A percentile compares a stretch with the other conserved stretches of the same genome.
These are phyloP conservation scores for Starmera pachycereana DNA, from an alignment of 805 yeast species.

Conservation along the genomic window DNA sequence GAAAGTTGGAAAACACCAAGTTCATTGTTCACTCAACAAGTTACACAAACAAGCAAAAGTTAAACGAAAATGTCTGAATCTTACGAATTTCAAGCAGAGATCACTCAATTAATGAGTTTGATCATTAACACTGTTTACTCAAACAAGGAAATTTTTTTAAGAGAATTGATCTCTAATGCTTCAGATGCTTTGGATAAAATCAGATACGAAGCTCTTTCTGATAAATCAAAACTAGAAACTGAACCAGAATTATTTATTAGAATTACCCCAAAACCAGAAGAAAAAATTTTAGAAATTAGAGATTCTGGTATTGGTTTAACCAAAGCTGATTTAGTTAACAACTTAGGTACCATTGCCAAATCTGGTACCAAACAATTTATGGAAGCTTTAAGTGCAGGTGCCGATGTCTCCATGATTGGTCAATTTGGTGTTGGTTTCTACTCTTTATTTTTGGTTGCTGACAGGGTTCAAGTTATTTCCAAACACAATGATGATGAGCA, in stretches of 20 bases:
- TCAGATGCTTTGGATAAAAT: conserved; percentile 99
- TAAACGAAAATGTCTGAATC: conserved; percentile 49
- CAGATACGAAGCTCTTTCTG: conserved; percentile 92
- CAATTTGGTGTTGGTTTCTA: conserved; percentile 99
- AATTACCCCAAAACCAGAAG: conserved; percentile 93
- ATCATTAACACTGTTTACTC: conserved; percentile 99
- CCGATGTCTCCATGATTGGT: conserved; percentile 99
- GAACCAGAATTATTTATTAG: conserved; percentile 97
- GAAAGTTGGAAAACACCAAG: too few species aligned
- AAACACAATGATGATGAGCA: conserved; percentile 99
- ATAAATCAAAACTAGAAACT: conserved; percentile 82
- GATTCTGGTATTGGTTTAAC: conserved; percentile 99
- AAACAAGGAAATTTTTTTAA: conserved; percentile 96
- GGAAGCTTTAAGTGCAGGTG: conserved; percentile 99
- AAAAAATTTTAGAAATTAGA: conserved; percentile 90
- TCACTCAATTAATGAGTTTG: conserved; percentile 99
- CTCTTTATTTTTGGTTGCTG: conserved; percentile 98
- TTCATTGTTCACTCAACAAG: too few species aligned
- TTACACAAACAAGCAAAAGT: too few species aligned
- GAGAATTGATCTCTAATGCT: conserved; percentile 98
- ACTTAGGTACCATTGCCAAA: conserved; percentile 99
- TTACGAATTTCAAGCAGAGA: conserved; percentile 99
- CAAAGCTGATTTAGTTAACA: conserved; percentile 96
- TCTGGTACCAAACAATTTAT: conserved; percentile 99
- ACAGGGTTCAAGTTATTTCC: conserved; percentile 95